Evolutionary conservation across 306 rosid genomes (phyloP), one percentile per base, ranked within the genome.

Genomic region (Lablab purpureus): DNA sequence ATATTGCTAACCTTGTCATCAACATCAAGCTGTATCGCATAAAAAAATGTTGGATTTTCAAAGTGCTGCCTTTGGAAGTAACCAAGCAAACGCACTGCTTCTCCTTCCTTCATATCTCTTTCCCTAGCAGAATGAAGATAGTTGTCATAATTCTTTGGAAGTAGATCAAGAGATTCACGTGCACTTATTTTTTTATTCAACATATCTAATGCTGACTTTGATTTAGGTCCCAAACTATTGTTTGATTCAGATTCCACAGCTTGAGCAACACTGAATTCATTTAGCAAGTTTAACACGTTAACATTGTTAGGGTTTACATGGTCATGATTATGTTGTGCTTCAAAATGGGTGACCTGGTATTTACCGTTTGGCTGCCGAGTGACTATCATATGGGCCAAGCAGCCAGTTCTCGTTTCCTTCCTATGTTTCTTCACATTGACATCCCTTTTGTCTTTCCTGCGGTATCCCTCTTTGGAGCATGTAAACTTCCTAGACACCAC

Each of bases 401-500:
- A 90, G 63, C 95, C 95, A 51, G 92, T 90, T 85, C 95, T 88
- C 1, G 89, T 90, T 83, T 88, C 95, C 87, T 72, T 90, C 67
- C 88, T 18, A 67, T 84, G 95, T 75, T 84, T 90, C 87, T 85
- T 90, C 76, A 85, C 92, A 85, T 37, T 82, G 56, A 14, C 71
- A 72, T 80, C 90, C 67, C 95, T 82, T 73, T 85, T 88, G 82
- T 88, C 89, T 65, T 64, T 83, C 83, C 86, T 81, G 3, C 92
- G 85, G 80, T 90, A 82, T 58, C 95, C 95, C 74, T 90, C 91
- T 73, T 56, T 88, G 54, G 90, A 90, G 76, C 95, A 90, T 34
- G 94, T 88, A 86, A 87, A 90, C 84, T 90, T 90, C 77, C 95
- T 83, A 74, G 95, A 90, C 25, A 90, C 85, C 85, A 90, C 89